Evolutionary conservation across 441 rosid species (phyloP), one percentile per base, ranked within the genome.

Genomic region (Gossypium trilobum): DNA sequence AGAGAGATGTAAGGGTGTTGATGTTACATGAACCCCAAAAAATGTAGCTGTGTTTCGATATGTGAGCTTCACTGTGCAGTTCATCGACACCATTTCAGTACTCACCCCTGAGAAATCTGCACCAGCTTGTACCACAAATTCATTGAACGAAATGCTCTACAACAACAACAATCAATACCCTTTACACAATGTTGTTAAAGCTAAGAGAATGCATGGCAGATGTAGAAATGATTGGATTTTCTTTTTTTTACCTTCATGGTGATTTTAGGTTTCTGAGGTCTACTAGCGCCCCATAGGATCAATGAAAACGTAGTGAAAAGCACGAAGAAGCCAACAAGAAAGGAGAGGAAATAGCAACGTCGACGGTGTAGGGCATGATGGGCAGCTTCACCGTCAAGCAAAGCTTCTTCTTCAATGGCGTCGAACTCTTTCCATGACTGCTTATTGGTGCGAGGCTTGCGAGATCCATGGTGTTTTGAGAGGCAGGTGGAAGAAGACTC

Each of bases 341-440:
- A 85, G 1, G 79, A 70, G 25, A 77, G 75, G 68, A 75, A 78
- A 72, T 82, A 85, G 73, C 73, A 81, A 4, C 86, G 69, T 64
- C 69, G 76, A 31, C 86, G 78, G 16, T 81, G 70, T 46, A 80
- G 36, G 25, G 71, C 76, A 16, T 59, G 27, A 0, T 56, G 67
- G 44, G 44, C 22, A 10, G 51, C 58, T 2, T 79, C 85, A 27
- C 71, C 81, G 2, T 73, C 73, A 2, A 81, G 79, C 20, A 85
- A 75, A 5, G 82, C 82, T 64, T 85, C 88, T 77, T 89, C 94
- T 75, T 85, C 88, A 55, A 85, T 82, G 70, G 83, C 81, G 16
- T 79, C 86, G 67, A 85, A 85, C 82, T 74, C 86, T 77, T 81
- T 82, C 74, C 84, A 78, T 0, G 76, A 74, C 71, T 55, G 57